Evolutionary conservation across 2,329 filamentous ascomycete species (phyloP).

Genomic region (Fusarium praegraminearum): DNA sequence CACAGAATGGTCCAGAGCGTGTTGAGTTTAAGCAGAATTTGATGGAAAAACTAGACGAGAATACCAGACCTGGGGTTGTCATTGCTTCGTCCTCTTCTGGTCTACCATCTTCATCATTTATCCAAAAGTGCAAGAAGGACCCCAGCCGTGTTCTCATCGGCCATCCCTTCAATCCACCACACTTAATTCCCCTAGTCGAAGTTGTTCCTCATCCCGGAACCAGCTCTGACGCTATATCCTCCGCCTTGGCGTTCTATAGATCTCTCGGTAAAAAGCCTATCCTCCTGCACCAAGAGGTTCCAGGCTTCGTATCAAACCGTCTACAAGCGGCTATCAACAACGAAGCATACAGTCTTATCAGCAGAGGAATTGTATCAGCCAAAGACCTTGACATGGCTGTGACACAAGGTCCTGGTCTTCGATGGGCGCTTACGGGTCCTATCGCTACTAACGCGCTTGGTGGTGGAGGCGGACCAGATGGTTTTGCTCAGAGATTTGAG

Average conservation of each 20-base stretch:
- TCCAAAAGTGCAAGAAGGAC: background rate
- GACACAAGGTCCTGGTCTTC: background rate
- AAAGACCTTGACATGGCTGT: background rate
- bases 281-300: background rate
- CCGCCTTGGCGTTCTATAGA: background rate
- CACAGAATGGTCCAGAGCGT: background rate
- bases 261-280: background rate
- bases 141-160: background rate
- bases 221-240: background rate
- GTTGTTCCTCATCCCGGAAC: background rate
- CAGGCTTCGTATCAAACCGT: background rate
- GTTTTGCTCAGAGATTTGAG: background rate
- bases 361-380: background rate
- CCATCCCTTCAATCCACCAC: slow-evolving; percentile 2
- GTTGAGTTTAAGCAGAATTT: background rate
- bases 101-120: background rate
- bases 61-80: background rate
- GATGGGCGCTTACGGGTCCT: background rate
- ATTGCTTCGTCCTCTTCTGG: slow-evolving; percentile 4
- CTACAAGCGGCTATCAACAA: background rate
- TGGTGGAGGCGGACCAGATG: background rate
- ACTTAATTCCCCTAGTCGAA: background rate
- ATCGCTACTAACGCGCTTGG: slow-evolving; percentile 4
- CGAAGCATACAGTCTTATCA: slow-evolving; percentile 1
- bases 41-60: background rate